Evolutionary conservation across 106 monocot genomes (phyloP), one percentile per base, ranked within the genome.

Genomic region (Ottelia alismoides): DNA sequence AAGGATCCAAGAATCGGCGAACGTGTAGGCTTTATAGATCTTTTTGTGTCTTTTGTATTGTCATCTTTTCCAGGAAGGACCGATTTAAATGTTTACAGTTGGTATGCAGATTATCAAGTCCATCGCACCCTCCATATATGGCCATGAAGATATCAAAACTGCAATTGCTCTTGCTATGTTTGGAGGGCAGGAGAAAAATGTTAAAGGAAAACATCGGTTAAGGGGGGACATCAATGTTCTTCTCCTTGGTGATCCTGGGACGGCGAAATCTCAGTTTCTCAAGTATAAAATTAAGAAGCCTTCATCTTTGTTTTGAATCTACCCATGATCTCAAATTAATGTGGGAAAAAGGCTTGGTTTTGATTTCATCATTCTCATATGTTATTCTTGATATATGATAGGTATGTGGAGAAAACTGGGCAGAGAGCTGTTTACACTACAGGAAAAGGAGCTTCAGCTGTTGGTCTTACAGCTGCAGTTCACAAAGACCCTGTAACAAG

Each of bases 51-150:
- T n/a, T n/a, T n/a, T n/a, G n/a, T n/a, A n/a, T 43, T 43, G 10
- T 43, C 16, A 6, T 43, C 16, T 16, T 43, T 43, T 43, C 40
- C 40, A 43, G 40, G n/a, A n/a, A n/a, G n/a, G n/a, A n/a, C 40
- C 16, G 40, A 12, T 19, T 11, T 27, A 23, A n/a, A n/a, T n/a
- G n/a, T n/a, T n/a, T n/a, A n/a, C n/a, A n/a, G n/a, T n/a, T n/a
- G n/a, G n/a, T n/a, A n/a, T n/a, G n/a, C 81, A 99, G 98, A 99
- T 99, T 65, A 46, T 98, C 31, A 90, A 98, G 64, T 98, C 98
- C 28, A 98, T 98, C 51, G 90, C 98, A 4, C 90, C 98, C 53
- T 98, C 98, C 59, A 98, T 98, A 22, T 98, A 98, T 74, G 98
- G 98, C 28, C 98, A 98, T 53, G 85, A 90, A 63, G 90, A 98